Evolutionary conservation across 306 rosid genomes (phyloP), one percentile per base, ranked within the genome.

Genomic region (Hippophae tibetana): DNA sequence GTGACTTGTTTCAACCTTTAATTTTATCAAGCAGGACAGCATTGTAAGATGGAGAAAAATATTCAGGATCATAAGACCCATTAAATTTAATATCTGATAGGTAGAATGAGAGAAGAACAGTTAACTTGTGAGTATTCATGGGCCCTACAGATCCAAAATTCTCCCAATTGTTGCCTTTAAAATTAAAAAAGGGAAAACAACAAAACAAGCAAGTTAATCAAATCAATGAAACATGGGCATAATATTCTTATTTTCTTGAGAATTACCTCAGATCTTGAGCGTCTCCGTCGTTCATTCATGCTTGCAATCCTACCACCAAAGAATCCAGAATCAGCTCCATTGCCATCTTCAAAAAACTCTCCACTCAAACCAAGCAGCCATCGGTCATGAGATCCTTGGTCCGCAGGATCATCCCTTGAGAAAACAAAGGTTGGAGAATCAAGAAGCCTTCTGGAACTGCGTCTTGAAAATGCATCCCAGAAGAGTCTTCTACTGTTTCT

Each of bases 291-390:
- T 69, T 85, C 90, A 64, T 72, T 79, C 73, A 63, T 79, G 66
- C 81, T 72, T 59, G 78, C 94, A 79, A 81, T 70, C 75, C 97
- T 82, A 68, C 80, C 64, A 63, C 83, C 81, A 59, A 62, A 51
- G 70, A 71, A 68, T 69, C 89, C 83, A 72, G 87, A 74, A 62
- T 82, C 75, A 67, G 65, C 64, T 59, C 86, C 78, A 66, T 64
- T 60, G 43, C 81, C 79, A 56, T 87, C 86, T 81, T 75, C 82
- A 62, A 79, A 66, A 69, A 77, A 78, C 65, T 81, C 89, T 62
- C 86, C 80, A 73, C 89, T 79, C 75, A 92, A 75, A 79, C 90
- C 95, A 76, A 92, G 87, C 58, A 87, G 87, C 98, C 98, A 92
- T 64, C 76, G 76, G 71, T 92, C 96, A 62, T 72, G 89, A 71